Conservation (phyloP, 2,329 filamentous ascomycete genomes). For the Mollisiaceae sp. region DNA sequence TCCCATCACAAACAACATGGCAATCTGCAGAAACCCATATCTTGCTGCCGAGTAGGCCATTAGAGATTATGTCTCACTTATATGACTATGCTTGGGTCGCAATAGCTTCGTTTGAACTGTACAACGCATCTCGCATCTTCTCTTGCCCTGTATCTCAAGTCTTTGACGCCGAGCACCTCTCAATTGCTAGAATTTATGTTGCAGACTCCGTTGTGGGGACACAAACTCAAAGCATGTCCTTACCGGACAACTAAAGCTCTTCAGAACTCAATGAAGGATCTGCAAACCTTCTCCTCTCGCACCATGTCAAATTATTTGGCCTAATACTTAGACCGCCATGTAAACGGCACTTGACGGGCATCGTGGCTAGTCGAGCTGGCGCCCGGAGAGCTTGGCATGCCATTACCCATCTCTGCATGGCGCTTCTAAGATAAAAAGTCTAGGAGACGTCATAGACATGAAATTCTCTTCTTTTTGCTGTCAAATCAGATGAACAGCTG, state of each 20-base stretch:
- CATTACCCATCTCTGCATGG: background rate
- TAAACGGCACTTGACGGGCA: conserved; percentile 8
- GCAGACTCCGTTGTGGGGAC: too few species aligned
- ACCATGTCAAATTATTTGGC: background rate
- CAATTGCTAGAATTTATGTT: background rate
- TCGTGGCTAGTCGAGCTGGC: background rate
- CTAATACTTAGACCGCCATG: conserved; percentile 1
- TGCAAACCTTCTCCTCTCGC: background rate
- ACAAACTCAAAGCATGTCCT: background rate
- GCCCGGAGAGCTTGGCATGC: background rate
- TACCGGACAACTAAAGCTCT: background rate
- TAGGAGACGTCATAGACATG: background rate
- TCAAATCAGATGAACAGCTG: background rate
- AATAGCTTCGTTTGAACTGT: background rate
- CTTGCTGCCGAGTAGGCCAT: background rate
- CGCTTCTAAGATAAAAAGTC: background rate
- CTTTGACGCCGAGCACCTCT: background rate
- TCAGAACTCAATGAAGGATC: background rate
- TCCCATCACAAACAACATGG: conserved; percentile 12
- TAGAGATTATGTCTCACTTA: background rate
- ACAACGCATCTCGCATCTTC: conserved; percentile 3
- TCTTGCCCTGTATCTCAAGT: background rate
- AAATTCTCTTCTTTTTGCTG: background rate
- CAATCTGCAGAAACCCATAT: conserved; percentile 11
- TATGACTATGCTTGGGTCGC: background rate